These are phyloP conservation scores for Pythium coloratum DNA, from an alignment of 352 stramenopile genomes.

Conservation along the genomic window DNA sequence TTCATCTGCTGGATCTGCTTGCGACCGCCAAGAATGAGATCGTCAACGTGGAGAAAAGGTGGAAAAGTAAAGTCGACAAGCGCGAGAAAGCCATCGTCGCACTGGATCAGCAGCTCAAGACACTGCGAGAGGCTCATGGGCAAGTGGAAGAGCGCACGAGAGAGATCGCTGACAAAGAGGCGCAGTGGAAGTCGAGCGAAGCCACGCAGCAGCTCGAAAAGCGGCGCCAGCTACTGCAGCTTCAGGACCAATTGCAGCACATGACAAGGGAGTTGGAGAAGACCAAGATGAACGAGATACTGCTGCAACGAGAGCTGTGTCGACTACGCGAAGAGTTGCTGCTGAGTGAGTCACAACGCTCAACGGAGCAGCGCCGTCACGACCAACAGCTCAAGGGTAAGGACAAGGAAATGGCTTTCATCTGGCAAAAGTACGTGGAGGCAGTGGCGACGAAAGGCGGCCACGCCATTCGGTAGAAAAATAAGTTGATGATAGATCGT, in stretches of 20 bases:
- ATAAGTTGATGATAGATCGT: background rate
- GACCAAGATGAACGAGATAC: conserved; percentile 43
- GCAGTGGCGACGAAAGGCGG: conserved; percentile 21
- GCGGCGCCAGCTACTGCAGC: conserved; percentile 31
- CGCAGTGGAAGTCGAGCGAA: conserved; percentile 33
- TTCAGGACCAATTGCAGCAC: conserved; percentile 36
- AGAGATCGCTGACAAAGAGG: conserved; percentile 29
- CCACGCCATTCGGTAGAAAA: conserved; percentile 8
- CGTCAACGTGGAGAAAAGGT: conserved; percentile 9
- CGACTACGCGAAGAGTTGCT: conserved; percentile 61
- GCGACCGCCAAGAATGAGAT: background rate
- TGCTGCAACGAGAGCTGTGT: conserved; percentile 48
- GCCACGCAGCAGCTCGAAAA: conserved; percentile 35
- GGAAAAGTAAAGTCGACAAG: conserved; percentile 45
- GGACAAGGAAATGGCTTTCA: conserved; percentile 64
- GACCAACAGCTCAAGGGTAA: conserved; percentile 54
- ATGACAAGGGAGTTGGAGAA: conserved; percentile 35
- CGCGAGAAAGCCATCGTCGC: conserved; percentile 32
- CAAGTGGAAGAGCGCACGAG: background rate
- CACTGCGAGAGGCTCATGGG: conserved; percentile 6
- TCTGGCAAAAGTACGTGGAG: conserved; percentile 72
- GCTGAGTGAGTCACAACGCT: conserved; percentile 56
- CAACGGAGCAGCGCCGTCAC: conserved; percentile 49
- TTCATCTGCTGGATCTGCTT: conserved; percentile 4
- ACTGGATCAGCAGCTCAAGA: conserved; percentile 17